Base-by-base conservation (phyloP, 805 yeast genomes). In the Saccharomycopsis amapae region DNA sequence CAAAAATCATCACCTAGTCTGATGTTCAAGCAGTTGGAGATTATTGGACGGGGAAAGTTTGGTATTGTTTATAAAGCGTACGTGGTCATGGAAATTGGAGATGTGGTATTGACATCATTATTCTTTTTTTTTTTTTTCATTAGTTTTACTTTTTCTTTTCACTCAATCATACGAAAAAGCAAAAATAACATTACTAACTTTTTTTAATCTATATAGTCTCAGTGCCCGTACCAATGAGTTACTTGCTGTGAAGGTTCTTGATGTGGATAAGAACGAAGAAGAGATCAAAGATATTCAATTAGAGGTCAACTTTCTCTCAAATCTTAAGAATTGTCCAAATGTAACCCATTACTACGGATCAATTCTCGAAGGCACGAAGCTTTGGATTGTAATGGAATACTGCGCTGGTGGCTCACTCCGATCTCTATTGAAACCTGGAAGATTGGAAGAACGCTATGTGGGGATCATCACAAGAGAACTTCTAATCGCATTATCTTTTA, bases 381-480 rank as follows among this genome's bases (percentile, higher is more conserved):
- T 93, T 31, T 93, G 98, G 97, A 89, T 93, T 61, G 79, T 93
- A 48, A 93, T 93, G 97, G 99, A 93, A 59, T 78, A 85, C 58
- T 90, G 97, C 63, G 93, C 95, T 1, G 99, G 98, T 13, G 99
- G 99, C 0, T 84, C 95, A 1, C 76, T 86, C 46, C 72, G 98
- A 52, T 85, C 96, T 1, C 67, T 93, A 38, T 64, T 90, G 48
- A 77, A 81, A 57, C 88, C 97, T 0, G 98, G 98, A 0, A 77
- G 76, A 31, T 72, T 94, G 33, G 96, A 88, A 51, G 99, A 93
- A 58, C 72, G 72, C 57, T 81, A 84, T 59, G 78, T 85, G 31
- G 82, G 89, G 15, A 81, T 94, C n/a, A 78, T 93, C 6, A 76
- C 84, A 49, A 71, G 97, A 43, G 99, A 93, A 59, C 62, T 87